Evolutionary conservation across 257 asterid genomes (phyloP), one percentile per base, ranked within the genome.

Genomic region (Penstemon barbatus): DNA sequence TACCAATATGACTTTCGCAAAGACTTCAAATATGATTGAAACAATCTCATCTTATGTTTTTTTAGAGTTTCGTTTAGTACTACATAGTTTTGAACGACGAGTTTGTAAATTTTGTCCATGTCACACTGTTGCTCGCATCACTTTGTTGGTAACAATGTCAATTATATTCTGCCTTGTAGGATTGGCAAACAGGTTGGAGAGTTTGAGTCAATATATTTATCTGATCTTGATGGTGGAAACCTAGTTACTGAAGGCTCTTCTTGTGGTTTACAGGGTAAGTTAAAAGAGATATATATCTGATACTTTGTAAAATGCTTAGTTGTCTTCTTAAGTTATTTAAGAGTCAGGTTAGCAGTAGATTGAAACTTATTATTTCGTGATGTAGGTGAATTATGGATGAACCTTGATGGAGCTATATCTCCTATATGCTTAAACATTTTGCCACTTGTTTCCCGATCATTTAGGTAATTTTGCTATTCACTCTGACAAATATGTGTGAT

Each of bases 331-430:
- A 8, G 59, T 40, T 66, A 42, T 66, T 55, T 10, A 18, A 46
- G 15, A 50, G 19, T 53, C 63, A 55, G 18, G 69, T 44, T 69
- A 43, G 53, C 57, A 37, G 61, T 18, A 11, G 4, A 56, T 63
- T 56, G 70, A 65, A 52, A 19, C 42, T 51, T 62, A 37, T 33
- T 74, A 51, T 63, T 61, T 55, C 59, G 45, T 75, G 57, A 39
- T 81, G 77, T 81, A 90, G 97, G 97, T 49, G 90, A 90, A 78
- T 74, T 90, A 57, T 90, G 97, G 97, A 90, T 86, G 95, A 90
- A 88, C 83, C 93, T 88, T 39, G 97, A 90, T 75, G 97, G 97
- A 54, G 85, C 84, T 77, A 84, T 90, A 78, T 90, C 97, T 73
- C 97, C 97, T 66, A 81, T 90, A 74, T 88, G 96, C 82, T 75